Percentiles rank a stretch among this genome's conserved stretches.
Evolutionary conservation across 176 grass and related monocot species (phyloP).

Genomic region (Ananas comosus): DNA sequence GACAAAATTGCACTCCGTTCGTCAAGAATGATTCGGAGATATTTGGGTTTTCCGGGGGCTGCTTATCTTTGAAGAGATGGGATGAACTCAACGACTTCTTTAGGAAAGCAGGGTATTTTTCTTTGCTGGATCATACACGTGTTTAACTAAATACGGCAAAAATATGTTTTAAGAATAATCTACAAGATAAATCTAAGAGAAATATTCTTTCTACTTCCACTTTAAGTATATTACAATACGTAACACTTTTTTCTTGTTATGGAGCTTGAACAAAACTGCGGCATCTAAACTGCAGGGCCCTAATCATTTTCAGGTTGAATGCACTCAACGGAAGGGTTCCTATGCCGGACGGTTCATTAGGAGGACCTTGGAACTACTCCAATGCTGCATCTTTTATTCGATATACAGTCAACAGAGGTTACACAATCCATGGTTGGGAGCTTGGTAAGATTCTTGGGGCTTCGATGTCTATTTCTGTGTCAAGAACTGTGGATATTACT

Average conservation of each 20-base stretch:
- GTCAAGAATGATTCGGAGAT: conserved; percentile 52
- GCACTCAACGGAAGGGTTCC: conserved; percentile 60
- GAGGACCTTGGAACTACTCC: conserved; percentile 71
- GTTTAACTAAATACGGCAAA: too few relatives aligned
- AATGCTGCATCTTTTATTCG: conserved; percentile 72
- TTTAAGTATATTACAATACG: too few relatives aligned
- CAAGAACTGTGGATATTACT: neutral
- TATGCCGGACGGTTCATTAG: conserved; percentile 47
- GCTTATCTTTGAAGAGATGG: conserved; percentile 79
- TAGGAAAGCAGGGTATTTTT: conserved; percentile 50
- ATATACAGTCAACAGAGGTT: conserved; percentile 54
- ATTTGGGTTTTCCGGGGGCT: conserved; percentile 71
- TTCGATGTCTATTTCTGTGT: neutral
- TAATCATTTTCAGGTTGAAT: conserved; percentile 70
- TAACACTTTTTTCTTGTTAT: too few relatives aligned
- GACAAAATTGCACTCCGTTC: conserved; percentile 46
- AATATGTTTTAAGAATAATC: too few relatives aligned
- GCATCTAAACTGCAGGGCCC: conserved; percentile 35
- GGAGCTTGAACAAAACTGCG: neutral
- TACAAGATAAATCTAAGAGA: too few relatives aligned
- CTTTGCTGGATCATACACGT: too few relatives aligned
- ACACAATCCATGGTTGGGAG: conserved; percentile 82
- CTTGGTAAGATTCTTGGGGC: conserved; percentile 39
- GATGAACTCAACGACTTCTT: conserved; percentile 86
- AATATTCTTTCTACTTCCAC: too few relatives aligned